Conservation (phyloP, 345 rosid species). For the Tarenaya hassleriana region DNA sequence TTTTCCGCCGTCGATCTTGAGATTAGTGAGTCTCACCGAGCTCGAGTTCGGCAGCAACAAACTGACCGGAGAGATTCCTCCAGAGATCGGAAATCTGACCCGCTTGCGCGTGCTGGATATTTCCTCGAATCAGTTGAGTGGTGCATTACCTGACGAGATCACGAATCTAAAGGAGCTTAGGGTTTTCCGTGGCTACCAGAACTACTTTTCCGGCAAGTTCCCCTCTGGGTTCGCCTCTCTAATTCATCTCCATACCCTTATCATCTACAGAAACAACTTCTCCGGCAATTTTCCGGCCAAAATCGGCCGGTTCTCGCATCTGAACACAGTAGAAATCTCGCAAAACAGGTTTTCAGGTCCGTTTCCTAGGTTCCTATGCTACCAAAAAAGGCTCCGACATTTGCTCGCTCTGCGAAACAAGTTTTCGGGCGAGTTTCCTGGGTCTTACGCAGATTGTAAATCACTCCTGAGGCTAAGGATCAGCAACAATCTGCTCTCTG, state of each 20-base stretch:
- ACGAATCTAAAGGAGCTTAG: slow-evolving; percentile 44
- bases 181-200: slow-evolving; percentile 48
- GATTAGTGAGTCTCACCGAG: slow-evolving; percentile 42
- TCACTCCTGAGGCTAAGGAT: too few species aligned
- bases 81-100: slow-evolving; percentile 45
- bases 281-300: slow-evolving; percentile 47
- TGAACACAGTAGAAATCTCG: too few species aligned
- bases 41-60: slow-evolving; percentile 53
- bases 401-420: too few species aligned
- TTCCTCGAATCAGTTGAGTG: slow-evolving; percentile 46
- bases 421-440: too few species aligned
- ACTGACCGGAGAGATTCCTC: slow-evolving; percentile 60
- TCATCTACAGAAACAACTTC: too few species aligned
- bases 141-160: slow-evolving; percentile 50
- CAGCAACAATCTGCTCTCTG: too few species aligned
- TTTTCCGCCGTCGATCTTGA: slow-evolving; percentile 49
- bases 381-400: too few species aligned
- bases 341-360: too few species aligned
- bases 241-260: slow-evolving; percentile 42
- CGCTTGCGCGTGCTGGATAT: slow-evolving; percentile 53
- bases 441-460: too few species aligned
- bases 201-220: slow-evolving; percentile 56
- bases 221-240: slow-evolving; percentile 70
- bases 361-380: too few species aligned
- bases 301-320: slow-evolving; percentile 71